Evolutionary conservation across 176 grass and related monocot species (phyloP).

Genomic region (Tillandsia fasciculata): DNA sequence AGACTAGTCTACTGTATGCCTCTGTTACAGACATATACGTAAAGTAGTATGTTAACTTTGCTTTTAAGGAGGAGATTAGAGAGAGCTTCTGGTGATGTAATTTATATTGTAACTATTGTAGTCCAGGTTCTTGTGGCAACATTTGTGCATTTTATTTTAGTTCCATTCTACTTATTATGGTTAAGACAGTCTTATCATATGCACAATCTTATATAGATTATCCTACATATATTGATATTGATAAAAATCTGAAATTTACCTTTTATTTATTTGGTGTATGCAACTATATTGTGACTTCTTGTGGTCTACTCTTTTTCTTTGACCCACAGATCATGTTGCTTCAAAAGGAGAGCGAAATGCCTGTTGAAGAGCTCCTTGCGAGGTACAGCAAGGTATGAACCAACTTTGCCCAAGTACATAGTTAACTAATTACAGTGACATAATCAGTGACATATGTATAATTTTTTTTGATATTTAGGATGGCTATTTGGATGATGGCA

Average conservation of each 20-base stretch:
- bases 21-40: no score
- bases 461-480: conserved; percentile 49
- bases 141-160: no score
- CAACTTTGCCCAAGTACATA: conserved; percentile 16
- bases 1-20: no score
- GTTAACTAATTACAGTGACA: not conserved
- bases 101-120: no score
- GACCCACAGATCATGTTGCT: conserved; percentile 68
- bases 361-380: conserved; percentile 82
- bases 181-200: no score
- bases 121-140: no score
- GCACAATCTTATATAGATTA: not conserved
- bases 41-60: no score
- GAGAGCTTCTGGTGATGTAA: no score
- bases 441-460: conserved; percentile 24
- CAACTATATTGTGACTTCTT: not conserved
- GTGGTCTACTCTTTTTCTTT: conserved; percentile 11
- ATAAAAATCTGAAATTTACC: not conserved
- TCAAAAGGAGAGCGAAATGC: conserved; percentile 88
- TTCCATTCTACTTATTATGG: no score
- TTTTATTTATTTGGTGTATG: conserved; percentile 8
- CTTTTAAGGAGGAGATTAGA: no score
- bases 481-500: conserved; percentile 50
- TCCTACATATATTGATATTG: not conserved
- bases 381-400: conserved; percentile 74